Base-by-base conservation (phyloP, 129 eudicot genomes). In the Oenanthe sinensis region DNA sequence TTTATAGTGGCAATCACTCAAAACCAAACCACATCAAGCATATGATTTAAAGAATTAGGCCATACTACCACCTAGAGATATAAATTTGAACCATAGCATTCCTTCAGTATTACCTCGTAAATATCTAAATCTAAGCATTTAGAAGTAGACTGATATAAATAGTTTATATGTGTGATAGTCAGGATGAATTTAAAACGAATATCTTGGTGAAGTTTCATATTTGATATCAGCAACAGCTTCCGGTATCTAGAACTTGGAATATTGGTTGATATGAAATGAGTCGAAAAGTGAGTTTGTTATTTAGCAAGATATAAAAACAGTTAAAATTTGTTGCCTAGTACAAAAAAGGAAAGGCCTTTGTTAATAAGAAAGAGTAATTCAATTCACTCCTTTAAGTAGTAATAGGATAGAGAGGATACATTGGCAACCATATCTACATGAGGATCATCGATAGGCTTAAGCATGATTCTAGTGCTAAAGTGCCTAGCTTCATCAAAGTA, bases 361-460 rank as follows among this genome's bases (percentile, higher is more conserved):
- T 58, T 9, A n/a, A 58, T 15, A n/a, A 58, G 1, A 54, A 11
- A n/a, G 33, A 3, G 33, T 58, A n/a, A 58, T 58, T n/a, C 24
- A 22, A n/a, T 58, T n/a, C n/a, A n/a, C n/a, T n/a, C n/a, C n/a
- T n/a, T n/a, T n/a, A n/a, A n/a, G 36, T 19, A 55, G 13, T 60
- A 24, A 60, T 16, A 2, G 63, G 63, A 39, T 39, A n/a, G 65
- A 0, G 36, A 42, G 97, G 98, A 94, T 94, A 94, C 98, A 82
- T 92, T 85, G 72, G 98, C 98, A 79, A 91, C 71, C 84, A 94
- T 79, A 82, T 94, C 98, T 6, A 94, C 98, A 83, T 94, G 96
- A 48, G 93, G 97, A 81, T 94, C 98, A 80, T 94, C 98, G 76
- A 87, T 87, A 8, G 98, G 98, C 88, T 93, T 93, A 63, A 93